Percentiles rank a stretch among this genome's conserved stretches.
Evolutionary conservation across 768 basidiomycete species (phyloP).

Genomic region (Suillus subaureus): DNA sequence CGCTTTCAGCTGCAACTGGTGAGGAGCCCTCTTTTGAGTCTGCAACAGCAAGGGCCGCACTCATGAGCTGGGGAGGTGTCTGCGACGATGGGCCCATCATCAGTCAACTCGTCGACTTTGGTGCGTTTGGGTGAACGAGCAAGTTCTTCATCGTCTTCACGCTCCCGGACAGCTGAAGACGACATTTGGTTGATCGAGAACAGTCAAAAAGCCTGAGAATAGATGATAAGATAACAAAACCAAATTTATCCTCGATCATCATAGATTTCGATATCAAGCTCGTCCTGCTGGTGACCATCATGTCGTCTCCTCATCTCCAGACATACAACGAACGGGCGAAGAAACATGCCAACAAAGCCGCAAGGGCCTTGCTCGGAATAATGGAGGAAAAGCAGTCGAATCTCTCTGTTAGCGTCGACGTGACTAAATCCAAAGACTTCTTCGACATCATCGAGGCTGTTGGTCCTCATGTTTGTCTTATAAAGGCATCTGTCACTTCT

Average conservation of each 20-base stretch:
- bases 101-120: conserved; percentile 32
- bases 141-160: conserved; percentile 47
- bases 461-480: conserved; percentile 87
- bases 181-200: conserved; percentile 25
- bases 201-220: conserved; percentile 5
- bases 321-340: conserved; percentile 66
- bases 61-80: conserved; percentile 7
- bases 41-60: neutral
- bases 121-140: conserved; percentile 43
- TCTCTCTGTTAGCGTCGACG: conserved; percentile 95
- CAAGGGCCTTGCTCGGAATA: conserved; percentile 72
- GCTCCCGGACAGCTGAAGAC: conserved; percentile 44
- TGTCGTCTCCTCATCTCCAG: conserved; percentile 43
- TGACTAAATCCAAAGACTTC: conserved; percentile 77
- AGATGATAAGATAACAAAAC: conserved; percentile 14
- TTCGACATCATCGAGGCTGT: conserved; percentile 86
- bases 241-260: neutral
- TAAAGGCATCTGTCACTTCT: conserved; percentile 68
- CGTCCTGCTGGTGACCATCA: conserved; percentile 17
- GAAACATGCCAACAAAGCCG: conserved; percentile 71
- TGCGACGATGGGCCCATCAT: conserved; percentile 16
- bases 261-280: neutral
- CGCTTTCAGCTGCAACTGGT: conserved; percentile 29
- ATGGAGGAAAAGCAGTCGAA: conserved; percentile 90
- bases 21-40: conserved; percentile 12